Evolutionary conservation across 1,139 yeast genomes (phyloP), one percentile per base, ranked within the genome.

Genomic region (Kodamaea alishanica): DNA sequence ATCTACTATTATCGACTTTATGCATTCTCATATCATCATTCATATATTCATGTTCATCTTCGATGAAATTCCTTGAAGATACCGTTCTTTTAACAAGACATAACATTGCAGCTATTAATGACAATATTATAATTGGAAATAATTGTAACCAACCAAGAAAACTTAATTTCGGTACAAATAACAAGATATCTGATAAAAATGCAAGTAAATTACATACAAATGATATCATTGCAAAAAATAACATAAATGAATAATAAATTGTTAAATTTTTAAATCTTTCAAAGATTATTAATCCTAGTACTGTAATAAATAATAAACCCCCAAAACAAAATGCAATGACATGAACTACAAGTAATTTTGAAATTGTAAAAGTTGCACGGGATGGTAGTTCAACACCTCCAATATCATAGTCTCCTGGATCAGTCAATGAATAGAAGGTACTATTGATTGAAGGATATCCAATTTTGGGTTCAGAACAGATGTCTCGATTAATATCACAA

Each of bases 141-240:
- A 71, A 50, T 45, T 71, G 74, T 30, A 70, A 46, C 77, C 77
- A 71, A 8, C 76, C 76, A 34, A 70, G 49, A 42, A 59, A 70
- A 34, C 69, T 61, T 26, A 71, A 51, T 41, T 62, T 57, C 6
- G 75, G 74, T 6, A 64, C 60, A 42, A 71, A 71, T 2, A 71
- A 51, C 8, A 71, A 49, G 22, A 71, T 61, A 43, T 71, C 77
- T 1, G 70, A 67, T 31, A 71, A 51, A 33, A 71, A 62, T 6
- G 70, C 75, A 26, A 71, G 51, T 23, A 71, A 53, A 1, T 68
- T 61, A 44, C 65, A 60, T 22, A 71, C 47, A 42, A 73, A 69
- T 12, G 71, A 61, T 6, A 65, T 44, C 12, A 69, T 48, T 1
- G 74, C 55, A 29, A 64, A 48, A 8, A 58, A 42, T 30, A 71